Conservation (phyloP, 768 basidiomycete species). For the Rubroboletus satanas region DNA sequence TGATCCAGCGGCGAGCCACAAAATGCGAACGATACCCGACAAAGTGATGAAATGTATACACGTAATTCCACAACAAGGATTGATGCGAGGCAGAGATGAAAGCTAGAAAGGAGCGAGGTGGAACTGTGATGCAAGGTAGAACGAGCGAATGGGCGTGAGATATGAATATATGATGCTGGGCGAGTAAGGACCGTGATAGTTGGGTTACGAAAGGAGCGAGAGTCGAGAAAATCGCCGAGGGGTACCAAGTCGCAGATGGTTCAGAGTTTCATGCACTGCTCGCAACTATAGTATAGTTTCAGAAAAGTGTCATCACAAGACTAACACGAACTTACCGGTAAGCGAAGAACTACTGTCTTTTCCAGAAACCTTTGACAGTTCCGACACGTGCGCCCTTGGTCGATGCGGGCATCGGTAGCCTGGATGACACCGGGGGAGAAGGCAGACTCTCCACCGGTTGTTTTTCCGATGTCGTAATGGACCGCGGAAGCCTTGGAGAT, state of each 20-base stretch:
- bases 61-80: conserved; percentile 32
- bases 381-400: conserved; percentile 18
- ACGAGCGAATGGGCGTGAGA: conserved; percentile 11
- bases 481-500: conserved; percentile 8
- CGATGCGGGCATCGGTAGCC: conserved; percentile 26
- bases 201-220: background rate
- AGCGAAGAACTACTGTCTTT: conserved; percentile 14
- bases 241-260: conserved; percentile 3
- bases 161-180: background rate
- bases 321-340: conserved; percentile 6
- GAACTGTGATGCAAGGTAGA: conserved; percentile 2
- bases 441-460: background rate
- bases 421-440: conserved; percentile 8
- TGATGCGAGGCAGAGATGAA: conserved; percentile 19
- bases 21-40: conserved; percentile 14
- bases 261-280: conserved; percentile 4
- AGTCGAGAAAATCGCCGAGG: background rate
- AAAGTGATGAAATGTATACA: conserved; percentile 26
- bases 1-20: conserved; percentile 1
- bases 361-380: conserved; percentile 34
- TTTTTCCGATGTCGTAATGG: conserved; percentile 5
- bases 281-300: background rate
- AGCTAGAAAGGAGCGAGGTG: conserved; percentile 11
- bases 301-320: background rate
- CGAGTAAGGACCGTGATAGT: conserved; percentile 17